Base-by-base conservation (phyloP, 192 early-diverging fungal species). In the Allomyces javanicus region DNA sequence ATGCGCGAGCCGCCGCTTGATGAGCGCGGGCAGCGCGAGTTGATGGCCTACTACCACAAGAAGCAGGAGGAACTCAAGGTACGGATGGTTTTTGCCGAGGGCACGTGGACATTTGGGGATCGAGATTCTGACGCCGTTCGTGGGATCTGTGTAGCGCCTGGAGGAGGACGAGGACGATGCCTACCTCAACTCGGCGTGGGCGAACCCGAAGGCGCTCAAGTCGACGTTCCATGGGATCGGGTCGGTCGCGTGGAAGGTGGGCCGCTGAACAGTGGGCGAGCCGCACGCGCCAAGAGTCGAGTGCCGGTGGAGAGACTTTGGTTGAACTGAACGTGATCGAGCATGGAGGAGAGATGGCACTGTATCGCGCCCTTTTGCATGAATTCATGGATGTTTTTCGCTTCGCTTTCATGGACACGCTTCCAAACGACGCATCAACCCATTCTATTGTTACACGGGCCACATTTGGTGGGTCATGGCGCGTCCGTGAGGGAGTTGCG, bases 21-120 rank as follows among this genome's bases (percentile, higher is more conserved):
- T 68, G 83, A 81, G 68, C 67, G 77, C 45, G 67, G 62, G 44
- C 80, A 81, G 68, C 83, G 76, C 71, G 71, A 83, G 26, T 69
- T 84, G 73, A 82, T 83, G 79, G 80, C 79, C 25, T 83, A 77
- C 67, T 84, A 81, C 64, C 80, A 81, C 73, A 70, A 71, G n/a
- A 84, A 84, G 71, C 77, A 84, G 63, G 78, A 84, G 67, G 74
- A 83, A 67, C 69, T 74, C 25, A 82, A 84, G 77, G 76, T 78
- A 23, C 25, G 23, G 6, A 22, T n/a, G n/a, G n/a, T 10, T 10
- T 68, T 25, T 63, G 10, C 7, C 43, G n/a, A 33, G 9, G 40
- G 63, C 62, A 68, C 22, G 40, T 62, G 22, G 64, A 12, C n/a
- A n/a, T n/a, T n/a, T 40, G 33, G 33, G 33, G 33, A 40, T 40